Evolutionary conservation across 2,329 filamentous ascomycete species (phyloP), one percentile per base, ranked within the genome.

Genomic region (Fusarium phyllophilum): DNA sequence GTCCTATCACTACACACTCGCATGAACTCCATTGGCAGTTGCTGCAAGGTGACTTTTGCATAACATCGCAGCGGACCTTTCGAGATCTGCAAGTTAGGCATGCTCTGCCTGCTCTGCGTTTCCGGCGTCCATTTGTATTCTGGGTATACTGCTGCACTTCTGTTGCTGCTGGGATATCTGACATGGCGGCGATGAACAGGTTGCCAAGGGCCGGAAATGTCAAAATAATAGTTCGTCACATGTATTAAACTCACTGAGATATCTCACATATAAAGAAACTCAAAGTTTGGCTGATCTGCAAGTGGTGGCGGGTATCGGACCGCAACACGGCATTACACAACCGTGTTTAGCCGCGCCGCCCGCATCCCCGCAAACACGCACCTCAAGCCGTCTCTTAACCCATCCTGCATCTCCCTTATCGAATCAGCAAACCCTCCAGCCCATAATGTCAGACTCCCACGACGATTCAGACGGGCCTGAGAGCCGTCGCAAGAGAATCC

Each of bases 401-500:
- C 41, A 48, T 33, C 29, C 64, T 31, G 31, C 42, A 42, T 52
- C 18, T 41, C 44, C 41, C 15, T 17, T 46, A 15, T 59, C 38
- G 45, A 59, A 66, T 36, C 45, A 61, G 26, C 31, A 66, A 31
- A 20, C 20, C 24, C 29, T 18, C 34, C 34, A 34, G 24, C 36
- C 33, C 24, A 41, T 38, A 44, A 68, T 68, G 66, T 68, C 66
- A 14, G 42, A 54, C 26, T 44, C 36, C 12, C 42, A 68, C 22
- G 56, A 68, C 42, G 66, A 68, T 22, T 68, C 66, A 22, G 66
- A 68, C 36, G 65, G 66, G 9, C 48, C 57, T 5, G 66, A 68
- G 29, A 68, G 48, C 22, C 64, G 66, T 18, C 66, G 66, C 3
- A 68, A 68, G 31, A 68, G 66, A 39, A 68, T 68, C 0, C 66